Base-by-base conservation (phyloP, 2,329 filamentous ascomycete species). In the Fusarium sp. region DNA sequence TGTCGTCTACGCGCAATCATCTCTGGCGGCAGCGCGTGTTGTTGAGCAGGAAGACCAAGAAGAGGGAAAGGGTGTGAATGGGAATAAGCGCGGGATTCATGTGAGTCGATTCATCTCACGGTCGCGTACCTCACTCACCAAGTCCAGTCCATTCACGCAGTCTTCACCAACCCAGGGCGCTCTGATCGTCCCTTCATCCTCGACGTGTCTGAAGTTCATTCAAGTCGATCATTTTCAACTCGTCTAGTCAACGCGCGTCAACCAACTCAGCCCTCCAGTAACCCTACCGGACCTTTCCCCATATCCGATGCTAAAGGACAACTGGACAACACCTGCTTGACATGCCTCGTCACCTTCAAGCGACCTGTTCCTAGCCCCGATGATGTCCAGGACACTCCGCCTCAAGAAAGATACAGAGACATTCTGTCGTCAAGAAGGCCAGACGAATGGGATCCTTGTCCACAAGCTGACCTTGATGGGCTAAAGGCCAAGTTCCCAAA, bases 101-200 rank as follows among this genome's bases (percentile, higher is more conserved):
- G 84, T 85, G 68, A 76, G 83, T 79, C 27, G n/a, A 34, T 8
- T 9, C 13, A 18, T 6, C n/a, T 37, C 32, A 32, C 20, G 23
- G n/a, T 10, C n/a, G 6, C n/a, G 23, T 16, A 57, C 37, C 20
- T 39, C 32, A 65, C 63, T 66, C n/a, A 69, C 34, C 16, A 8
- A 27, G 20, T n/a, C 16, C 6, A 90, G 88, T 87, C 88, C 10
- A 87, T 91, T 25, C 87, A 90, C 74, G 89, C 88, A 10, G 88
- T 85, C 75, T 91, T 90, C 76, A 87, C 87, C 3, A 83, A 86
- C 25, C 81, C 83, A 0, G 89, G 87, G 6, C 78, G 82, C 6
- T 67, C 77, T 2, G 86, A 89, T 69, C 84, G 88, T 3, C 88
- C 89, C 2, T 90, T 88, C 74, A 79, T 91, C 61, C 89, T 89